Percentiles rank a stretch among this genome's conserved stretches.
Evolutionary conservation across 2,329 filamentous ascomycete species (phyloP).

Genomic region (Trichoderma brevicompactum): DNA sequence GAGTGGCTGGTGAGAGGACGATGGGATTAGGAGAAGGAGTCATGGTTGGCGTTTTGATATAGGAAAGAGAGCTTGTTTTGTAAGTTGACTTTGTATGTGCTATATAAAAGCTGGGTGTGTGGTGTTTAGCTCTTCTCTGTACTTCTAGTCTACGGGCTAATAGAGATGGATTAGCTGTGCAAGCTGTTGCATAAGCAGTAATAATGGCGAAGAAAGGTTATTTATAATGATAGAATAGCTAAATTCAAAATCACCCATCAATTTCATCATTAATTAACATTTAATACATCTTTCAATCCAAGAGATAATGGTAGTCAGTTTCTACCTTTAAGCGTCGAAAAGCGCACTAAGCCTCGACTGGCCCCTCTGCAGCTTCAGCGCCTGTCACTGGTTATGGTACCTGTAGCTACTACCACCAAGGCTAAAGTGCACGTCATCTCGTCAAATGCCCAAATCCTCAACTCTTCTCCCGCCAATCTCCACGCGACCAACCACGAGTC

Average conservation of each 20-base stretch:
- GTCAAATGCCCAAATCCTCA: slow-evolving; percentile 2
- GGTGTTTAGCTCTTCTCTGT: not conserved
- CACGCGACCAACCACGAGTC: slow-evolving; percentile 17
- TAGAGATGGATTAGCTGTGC: not conserved
- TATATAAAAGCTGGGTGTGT: not conserved
- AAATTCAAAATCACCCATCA: not conserved
- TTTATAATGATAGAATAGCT: not conserved
- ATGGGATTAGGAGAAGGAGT: slow-evolving; percentile 38
- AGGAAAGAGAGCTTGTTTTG: not conserved
- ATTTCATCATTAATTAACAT: not conserved
- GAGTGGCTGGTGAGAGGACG: slow-evolving; percentile 58
- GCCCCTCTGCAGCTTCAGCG: not conserved
- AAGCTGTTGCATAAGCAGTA: not conserved
- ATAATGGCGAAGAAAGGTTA: too few species aligned
- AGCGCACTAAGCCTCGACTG: slow-evolving; percentile 19
- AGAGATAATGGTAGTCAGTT: not conserved
- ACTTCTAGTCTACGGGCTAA: too few species aligned
- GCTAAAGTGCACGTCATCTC: slow-evolving; percentile 27
- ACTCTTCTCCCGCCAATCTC: slow-evolving; percentile 4
- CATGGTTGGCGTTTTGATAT: not conserved
- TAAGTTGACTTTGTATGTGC: not conserved
- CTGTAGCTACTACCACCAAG: slow-evolving; percentile 2
- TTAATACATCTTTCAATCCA: not conserved
- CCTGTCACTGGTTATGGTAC: too few species aligned
- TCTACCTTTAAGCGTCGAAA: not conserved